Evolutionary conservation across 2,329 filamentous ascomycete species (phyloP).

Genomic region (Cucurbitaria berberidis): DNA sequence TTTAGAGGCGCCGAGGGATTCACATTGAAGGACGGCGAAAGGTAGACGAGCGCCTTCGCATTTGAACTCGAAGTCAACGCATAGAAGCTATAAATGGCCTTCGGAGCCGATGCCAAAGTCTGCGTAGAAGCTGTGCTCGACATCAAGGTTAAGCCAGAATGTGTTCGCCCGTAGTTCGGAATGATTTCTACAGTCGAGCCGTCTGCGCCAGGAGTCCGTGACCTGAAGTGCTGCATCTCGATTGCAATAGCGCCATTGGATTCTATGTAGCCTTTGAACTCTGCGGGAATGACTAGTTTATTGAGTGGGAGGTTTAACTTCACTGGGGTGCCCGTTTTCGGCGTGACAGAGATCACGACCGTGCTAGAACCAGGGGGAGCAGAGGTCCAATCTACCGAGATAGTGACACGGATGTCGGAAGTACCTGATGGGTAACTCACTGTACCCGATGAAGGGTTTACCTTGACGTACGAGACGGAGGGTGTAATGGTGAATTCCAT

Average conservation of each 20-base stretch:
- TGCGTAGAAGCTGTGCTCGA: slow-evolving; percentile 24
- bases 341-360: slow-evolving; percentile 25
- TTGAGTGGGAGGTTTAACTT: slow-evolving; percentile 25
- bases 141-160: slow-evolving; percentile 28
- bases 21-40: slow-evolving; percentile 55
- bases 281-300: slow-evolving; percentile 17
- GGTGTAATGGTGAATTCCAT: slow-evolving; percentile 28
- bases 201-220: slow-evolving; percentile 4
- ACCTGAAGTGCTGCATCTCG: slow-evolving; percentile 27
- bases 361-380: slow-evolving; percentile 22
- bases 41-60: slow-evolving; percentile 41
- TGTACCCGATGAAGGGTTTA: slow-evolving; percentile 27
- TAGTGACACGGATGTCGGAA: slow-evolving; percentile 28
- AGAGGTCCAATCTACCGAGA: slow-evolving; percentile 32
- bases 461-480: slow-evolving; percentile 21
- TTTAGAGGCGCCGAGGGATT: slow-evolving; percentile 54
- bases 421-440: slow-evolving; percentile 31
- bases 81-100: slow-evolving; percentile 26
- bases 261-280: slow-evolving; percentile 30
- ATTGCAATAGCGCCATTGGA: slow-evolving; percentile 28
- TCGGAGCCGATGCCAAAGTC: slow-evolving; percentile 16
- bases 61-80: slow-evolving; percentile 11
- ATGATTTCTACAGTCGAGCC: slow-evolving; percentile 16
- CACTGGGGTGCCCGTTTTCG: slow-evolving; percentile 19
- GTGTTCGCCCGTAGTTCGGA: slow-evolving; percentile 34